These are phyloP conservation scores for Lactuca sativa DNA, from an alignment of 129 eudicot genomes.

Conservation along the genomic window DNA sequence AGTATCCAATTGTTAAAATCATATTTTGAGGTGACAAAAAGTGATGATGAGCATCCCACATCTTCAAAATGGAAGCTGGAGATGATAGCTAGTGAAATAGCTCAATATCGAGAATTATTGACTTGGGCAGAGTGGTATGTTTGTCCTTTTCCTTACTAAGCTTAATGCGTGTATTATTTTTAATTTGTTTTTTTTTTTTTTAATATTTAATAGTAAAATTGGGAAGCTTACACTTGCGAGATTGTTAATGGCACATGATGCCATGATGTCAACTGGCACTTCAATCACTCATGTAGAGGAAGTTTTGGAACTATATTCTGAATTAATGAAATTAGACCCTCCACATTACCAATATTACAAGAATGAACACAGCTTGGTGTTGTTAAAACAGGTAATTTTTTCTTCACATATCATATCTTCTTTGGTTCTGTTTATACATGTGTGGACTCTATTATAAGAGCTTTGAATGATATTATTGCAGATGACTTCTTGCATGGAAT, in stretches of 20 bases:
- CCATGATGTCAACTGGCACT: slow-evolving; percentile 36
- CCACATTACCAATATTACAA: slow-evolving; percentile 72
- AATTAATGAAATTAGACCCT: slow-evolving; percentile 71
- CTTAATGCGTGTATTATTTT: neutral
- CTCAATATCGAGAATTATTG: slow-evolving; percentile 61
- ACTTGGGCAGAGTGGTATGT: slow-evolving; percentile 65
- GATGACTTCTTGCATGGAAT: slow-evolving; percentile 60
- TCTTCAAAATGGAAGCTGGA: slow-evolving; percentile 54
- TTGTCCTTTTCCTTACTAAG: neutral
- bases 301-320: slow-evolving; percentile 57
- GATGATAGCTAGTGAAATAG: slow-evolving; percentile 61
- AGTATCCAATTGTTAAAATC: slow-evolving; percentile 26
- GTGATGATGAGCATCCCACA: slow-evolving; percentile 30
- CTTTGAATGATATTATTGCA: slow-evolving; percentile 26
- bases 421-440: slow-evolving; percentile 10
- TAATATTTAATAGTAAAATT: slow-evolving; percentile 69
- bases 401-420: slow-evolving; percentile 11
- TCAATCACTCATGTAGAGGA: slow-evolving; percentile 42
- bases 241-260: slow-evolving; percentile 71
- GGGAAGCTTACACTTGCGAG: slow-evolving; percentile 95
- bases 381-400: slow-evolving; percentile 60
- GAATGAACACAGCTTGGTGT: slow-evolving; percentile 74
- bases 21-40: slow-evolving; percentile 31
- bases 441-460: slow-evolving; percentile 2
- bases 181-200: neutral